Evolutionary conservation across 768 basidiomycete species (phyloP).

Genomic region (Suillus hirtellus): DNA sequence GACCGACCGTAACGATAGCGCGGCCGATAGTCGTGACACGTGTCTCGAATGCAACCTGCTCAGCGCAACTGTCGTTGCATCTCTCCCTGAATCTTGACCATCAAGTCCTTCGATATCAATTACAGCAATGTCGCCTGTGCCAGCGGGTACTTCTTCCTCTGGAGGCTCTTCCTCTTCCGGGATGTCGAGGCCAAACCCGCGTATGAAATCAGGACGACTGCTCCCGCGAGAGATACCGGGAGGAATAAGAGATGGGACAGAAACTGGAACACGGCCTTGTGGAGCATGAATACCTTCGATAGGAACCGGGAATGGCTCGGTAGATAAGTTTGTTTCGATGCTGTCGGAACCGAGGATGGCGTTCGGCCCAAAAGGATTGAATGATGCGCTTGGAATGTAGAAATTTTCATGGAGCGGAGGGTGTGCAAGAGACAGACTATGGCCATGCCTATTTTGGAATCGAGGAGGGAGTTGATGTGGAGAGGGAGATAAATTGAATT

Average conservation of each 20-base stretch:
- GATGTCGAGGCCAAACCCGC: constrained; percentile 81
- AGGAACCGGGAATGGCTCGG: constrained; percentile 25
- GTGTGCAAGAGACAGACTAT: constrained; percentile 73
- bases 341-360: constrained; percentile 57
- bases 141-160: constrained; percentile 40
- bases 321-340: constrained; percentile 31
- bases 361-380: constrained; percentile 66
- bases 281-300: constrained; percentile 47
- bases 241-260: constrained; percentile 46
- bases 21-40: constrained; percentile 64
- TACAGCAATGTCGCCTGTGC: constrained; percentile 38
- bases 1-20: constrained; percentile 64
- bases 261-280: constrained; percentile 53
- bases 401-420: constrained; percentile 37
- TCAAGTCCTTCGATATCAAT: constrained; percentile 35
- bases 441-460: constrained; percentile 62
- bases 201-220: constrained; percentile 68
- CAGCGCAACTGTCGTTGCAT: constrained; percentile 45
- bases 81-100: constrained; percentile 34
- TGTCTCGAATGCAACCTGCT: constrained; percentile 68
- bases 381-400: constrained; percentile 41
- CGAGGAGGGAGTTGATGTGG: constrained; percentile 41
- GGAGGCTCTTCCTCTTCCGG: constrained; percentile 73
- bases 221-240: constrained; percentile 44
- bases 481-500: constrained; percentile 53